Evolutionary conservation across 2,329 filamentous ascomycete genomes (phyloP).

Genomic region (Trichocomaceae sp.): DNA sequence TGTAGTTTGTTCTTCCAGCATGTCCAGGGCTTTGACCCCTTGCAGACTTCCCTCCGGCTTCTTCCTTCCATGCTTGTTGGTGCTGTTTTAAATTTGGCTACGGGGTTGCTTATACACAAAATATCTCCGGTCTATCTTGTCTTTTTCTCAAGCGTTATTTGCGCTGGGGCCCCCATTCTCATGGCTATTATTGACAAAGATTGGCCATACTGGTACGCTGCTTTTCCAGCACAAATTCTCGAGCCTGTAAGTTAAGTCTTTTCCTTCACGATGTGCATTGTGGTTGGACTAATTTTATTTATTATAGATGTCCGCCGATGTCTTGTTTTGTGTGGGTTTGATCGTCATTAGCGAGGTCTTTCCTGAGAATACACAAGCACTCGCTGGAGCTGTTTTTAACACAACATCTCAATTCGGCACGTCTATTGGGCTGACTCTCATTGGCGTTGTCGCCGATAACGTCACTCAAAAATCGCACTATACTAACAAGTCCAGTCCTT

Average conservation of each 20-base stretch:
- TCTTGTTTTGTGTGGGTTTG: conserved; percentile 51
- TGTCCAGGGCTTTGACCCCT: conserved; percentile 40
- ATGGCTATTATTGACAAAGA: conserved; percentile 41
- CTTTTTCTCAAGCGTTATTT: conserved; percentile 26
- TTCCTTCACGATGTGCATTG: too few species aligned
- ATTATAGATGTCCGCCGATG: conserved; percentile 22
- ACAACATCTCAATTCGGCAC: conserved; percentile 52
- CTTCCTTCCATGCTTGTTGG: conserved; percentile 37
- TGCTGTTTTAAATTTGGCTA: conserved; percentile 37
- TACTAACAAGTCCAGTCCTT: conserved; percentile 10
- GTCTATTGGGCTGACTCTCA: conserved; percentile 46
- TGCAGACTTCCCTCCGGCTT: conserved; percentile 39
- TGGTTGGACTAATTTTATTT: too few species aligned
- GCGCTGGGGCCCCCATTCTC: conserved; percentile 35
- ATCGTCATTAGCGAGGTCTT: conserved; percentile 52
- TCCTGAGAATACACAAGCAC: conserved; percentile 49
- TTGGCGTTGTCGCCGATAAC: conserved; percentile 37
- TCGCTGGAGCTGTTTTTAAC: conserved; percentile 59
- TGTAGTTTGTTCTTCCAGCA: conserved; percentile 39
- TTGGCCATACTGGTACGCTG: conserved; percentile 44
- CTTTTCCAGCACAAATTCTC: conserved; percentile 36
- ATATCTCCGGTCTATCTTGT: conserved; percentile 37
- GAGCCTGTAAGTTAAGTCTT: too few species aligned
- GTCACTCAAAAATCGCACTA: conserved; percentile 28
- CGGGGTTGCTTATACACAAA: conserved; percentile 42